Evolutionary conservation across 352 stramenopile species (phyloP), one percentile per base, ranked within the genome.

Genomic region (Phytophthora hybrid): DNA sequence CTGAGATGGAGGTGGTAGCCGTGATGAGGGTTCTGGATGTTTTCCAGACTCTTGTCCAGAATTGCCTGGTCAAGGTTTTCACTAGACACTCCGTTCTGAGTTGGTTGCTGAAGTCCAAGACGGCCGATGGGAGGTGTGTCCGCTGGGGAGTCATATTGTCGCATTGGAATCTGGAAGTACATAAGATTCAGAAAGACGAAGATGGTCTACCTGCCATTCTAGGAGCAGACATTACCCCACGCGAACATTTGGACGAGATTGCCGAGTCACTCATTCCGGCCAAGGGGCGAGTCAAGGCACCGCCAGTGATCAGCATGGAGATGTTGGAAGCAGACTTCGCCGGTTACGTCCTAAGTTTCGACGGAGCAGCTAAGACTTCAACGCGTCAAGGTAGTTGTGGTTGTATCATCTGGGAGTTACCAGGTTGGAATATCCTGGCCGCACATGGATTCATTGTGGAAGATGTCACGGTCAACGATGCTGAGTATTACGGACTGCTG

Each of bases 401-500:
- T n/a, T n/a, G n/a, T 32, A 23, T 61, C 9, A 29, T 65, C 3
- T 65, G 59, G 44, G 39, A 56, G 5, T 18, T 65, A 1, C 59
- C 59, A 5, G 59, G 14, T 5, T 65, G 59, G 59, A n/a, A 44
- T 1, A 16, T 47, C 2, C 1, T 18, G 13, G 3, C 26, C 16
- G 13, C 52, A 13, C 41, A 29, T 44, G 34, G 34, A 16, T 44
- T 44, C 34, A 14, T 56, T 18, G 10, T 65, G 3, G 23, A 65
- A 21, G 44, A 56, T 14, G 59, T 65, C 23, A 65, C 59, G 0
- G 59, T 65, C 0, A 57, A 65, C 10, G 59, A 65, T 19, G 59
- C 59, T 1, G 59, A 65, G 5, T 65, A 56, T 23, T 29, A 56
- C 11, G 55, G 55, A 0, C 11, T 61, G 5, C 32, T 61, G 2